Evolutionary conservation across 148 eudicot genomes (phyloP).

Genomic region (Amaranthus cruentus): DNA sequence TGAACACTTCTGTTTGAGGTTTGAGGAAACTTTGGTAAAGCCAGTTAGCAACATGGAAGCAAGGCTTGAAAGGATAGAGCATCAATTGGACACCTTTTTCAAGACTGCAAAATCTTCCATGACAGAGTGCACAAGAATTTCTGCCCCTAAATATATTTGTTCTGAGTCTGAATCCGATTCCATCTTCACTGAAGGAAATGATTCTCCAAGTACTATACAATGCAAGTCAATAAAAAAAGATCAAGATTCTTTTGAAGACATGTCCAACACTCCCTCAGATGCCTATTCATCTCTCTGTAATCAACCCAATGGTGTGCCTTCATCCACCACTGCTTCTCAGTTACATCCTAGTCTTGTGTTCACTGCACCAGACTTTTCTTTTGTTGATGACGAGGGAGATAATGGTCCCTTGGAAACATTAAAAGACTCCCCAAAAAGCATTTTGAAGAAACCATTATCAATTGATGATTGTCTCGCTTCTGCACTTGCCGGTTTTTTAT

Average conservation of each 20-base stretch:
- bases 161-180: slow-evolving; percentile 44
- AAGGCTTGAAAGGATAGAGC: slow-evolving; percentile 76
- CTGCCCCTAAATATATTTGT: slow-evolving; percentile 60
- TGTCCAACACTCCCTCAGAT: slow-evolving; percentile 23
- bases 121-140: slow-evolving; percentile 34
- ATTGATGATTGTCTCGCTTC: slow-evolving; percentile 83
- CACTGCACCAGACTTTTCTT: slow-evolving; percentile 76
- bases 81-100: slow-evolving; percentile 47
- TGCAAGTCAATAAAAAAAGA: slow-evolving; percentile 34
- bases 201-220: slow-evolving; percentile 24
- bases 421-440: slow-evolving; percentile 30
- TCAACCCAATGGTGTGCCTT: slow-evolving; percentile 14
- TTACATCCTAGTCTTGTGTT: slow-evolving; percentile 55
- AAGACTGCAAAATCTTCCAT: slow-evolving; percentile 35
- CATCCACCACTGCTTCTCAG: slow-evolving; percentile 25
- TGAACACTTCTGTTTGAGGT: slow-evolving; percentile 66
- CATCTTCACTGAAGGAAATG: slow-evolving; percentile 33
- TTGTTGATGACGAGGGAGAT: slow-evolving; percentile 57
- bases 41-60: slow-evolving; percentile 73
- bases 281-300: slow-evolving; percentile 9
- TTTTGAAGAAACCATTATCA: slow-evolving; percentile 49
- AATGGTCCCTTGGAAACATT: slow-evolving; percentile 30
- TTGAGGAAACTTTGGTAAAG: slow-evolving; percentile 75
- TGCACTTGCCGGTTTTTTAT: slow-evolving; percentile 70
- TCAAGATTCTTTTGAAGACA: slow-evolving; percentile 19